phyloP scores from a whole-genome alignment of 208 protist species.

The Leishmania braziliensis region DNA sequence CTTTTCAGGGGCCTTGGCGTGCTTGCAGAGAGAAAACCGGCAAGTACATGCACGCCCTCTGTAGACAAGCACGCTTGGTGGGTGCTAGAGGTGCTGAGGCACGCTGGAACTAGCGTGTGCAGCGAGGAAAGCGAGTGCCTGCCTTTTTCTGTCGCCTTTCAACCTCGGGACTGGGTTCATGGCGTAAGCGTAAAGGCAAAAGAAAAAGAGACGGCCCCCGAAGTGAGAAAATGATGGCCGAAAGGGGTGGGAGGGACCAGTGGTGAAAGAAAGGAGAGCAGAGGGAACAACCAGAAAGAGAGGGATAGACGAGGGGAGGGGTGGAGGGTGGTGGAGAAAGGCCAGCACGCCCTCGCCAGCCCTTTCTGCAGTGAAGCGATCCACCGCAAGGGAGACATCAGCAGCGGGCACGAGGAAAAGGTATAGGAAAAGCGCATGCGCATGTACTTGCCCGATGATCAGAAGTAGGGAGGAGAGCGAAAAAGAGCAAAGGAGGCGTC shows the following conservation, averaged over 20 bases:
- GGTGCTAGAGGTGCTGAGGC: not conserved
- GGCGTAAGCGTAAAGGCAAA: not conserved
- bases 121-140: not conserved
- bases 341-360: not conserved
- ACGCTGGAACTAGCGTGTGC: not conserved
- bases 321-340: not conserved
- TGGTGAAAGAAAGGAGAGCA: not conserved
- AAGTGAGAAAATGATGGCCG: not conserved
- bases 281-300: not conserved
- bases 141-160: not conserved
- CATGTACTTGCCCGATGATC: not conserved
- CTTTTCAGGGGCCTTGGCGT: not conserved
- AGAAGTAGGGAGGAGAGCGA: not conserved
- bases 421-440: not conserved
- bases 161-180: not conserved
- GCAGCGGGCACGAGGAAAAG: not conserved
- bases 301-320: not conserved
- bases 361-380: not conserved
- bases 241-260: no score
- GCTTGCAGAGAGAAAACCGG: not conserved
- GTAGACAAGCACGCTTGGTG: not conserved
- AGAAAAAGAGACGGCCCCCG: not conserved
- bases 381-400: not conserved
- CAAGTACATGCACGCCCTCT: no score
- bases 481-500: not conserved